Conservation (phyloP, 148 eudicot genomes). For the Rhododendron ferrugineum region DNA sequence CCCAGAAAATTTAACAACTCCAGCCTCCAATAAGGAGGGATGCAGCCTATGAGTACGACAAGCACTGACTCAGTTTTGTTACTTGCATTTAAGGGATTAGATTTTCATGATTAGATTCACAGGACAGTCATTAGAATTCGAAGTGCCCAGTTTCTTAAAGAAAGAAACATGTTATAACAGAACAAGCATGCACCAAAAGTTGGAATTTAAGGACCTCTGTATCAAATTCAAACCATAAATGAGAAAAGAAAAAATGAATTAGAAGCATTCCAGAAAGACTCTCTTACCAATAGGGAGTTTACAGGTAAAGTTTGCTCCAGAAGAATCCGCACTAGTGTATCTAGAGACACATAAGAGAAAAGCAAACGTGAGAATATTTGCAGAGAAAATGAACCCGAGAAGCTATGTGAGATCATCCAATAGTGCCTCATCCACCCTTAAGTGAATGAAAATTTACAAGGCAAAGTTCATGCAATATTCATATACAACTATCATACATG, state of each 20-base stretch:
- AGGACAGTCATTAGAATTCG: not conserved
- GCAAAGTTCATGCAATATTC: not conserved
- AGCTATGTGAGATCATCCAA: not conserved
- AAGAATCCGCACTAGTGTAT: conserved; percentile 36
- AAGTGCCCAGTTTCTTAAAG: not conserved
- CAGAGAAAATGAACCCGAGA: not conserved
- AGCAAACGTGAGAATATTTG: not conserved
- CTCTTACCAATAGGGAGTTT: conserved; percentile 31
- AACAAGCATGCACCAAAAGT: not conserved
- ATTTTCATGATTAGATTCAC: not conserved
- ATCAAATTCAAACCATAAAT: not conserved
- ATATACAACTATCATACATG: not conserved
- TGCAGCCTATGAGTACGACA: not conserved
- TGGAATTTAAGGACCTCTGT: not conserved
- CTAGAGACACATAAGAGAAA: conserved; percentile 21
- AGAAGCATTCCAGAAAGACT: not conserved
- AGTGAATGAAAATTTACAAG: not conserved
- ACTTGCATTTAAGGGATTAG: not conserved
- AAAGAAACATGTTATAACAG: not conserved
- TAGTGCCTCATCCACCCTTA: not conserved
- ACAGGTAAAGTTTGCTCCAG: conserved; percentile 40
- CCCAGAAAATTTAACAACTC: not conserved
- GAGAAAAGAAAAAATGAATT: not conserved
- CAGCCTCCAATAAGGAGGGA: not conserved
- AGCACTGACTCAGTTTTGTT: not conserved